Conservation (phyloP, 441 rosid species). For the Pelargonium citronellum region DNA sequence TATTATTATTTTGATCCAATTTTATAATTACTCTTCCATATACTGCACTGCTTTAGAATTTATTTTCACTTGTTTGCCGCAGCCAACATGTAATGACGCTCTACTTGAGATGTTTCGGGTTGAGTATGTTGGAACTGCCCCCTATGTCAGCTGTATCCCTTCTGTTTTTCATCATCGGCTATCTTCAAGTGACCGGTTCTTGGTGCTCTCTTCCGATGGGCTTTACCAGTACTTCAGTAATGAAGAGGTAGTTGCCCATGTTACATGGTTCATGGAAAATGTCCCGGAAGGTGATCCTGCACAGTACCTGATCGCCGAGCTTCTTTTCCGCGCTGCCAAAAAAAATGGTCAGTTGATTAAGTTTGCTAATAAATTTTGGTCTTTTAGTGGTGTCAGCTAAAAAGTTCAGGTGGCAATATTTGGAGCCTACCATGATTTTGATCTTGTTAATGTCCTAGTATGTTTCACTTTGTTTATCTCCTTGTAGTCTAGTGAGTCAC, state of each 20-base stretch:
- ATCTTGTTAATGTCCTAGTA: background rate
- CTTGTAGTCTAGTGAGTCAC: background rate
- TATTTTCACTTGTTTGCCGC: slow-evolving; percentile 30
- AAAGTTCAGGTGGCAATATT: background rate
- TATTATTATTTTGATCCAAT: background rate
- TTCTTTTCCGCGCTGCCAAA: slow-evolving; percentile 88
- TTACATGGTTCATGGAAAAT: slow-evolving; percentile 93
- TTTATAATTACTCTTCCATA: background rate
- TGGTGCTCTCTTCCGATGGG: slow-evolving; percentile 89
- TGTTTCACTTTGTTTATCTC: background rate
- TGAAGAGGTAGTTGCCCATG: slow-evolving; percentile 92
- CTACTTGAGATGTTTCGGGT: slow-evolving; percentile 69
- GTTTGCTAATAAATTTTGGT: slow-evolving; percentile 9
- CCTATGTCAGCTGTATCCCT: slow-evolving; percentile 76
- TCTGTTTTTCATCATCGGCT: slow-evolving; percentile 75
- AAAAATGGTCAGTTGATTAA: slow-evolving; percentile 60
- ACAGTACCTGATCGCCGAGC: slow-evolving; percentile 87
- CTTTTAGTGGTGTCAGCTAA: background rate
- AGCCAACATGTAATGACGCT: slow-evolving; percentile 84
- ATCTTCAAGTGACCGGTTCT: slow-evolving; percentile 71
- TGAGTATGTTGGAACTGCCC: slow-evolving; percentile 63
- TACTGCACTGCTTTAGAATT: slow-evolving; percentile 10
- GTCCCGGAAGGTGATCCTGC: slow-evolving; percentile 97
- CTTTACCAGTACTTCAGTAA: slow-evolving; percentile 90
- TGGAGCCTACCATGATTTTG: background rate